These are phyloP conservation scores for Diaporthe nobilis DNA, from an alignment of 2,329 filamentous ascomycete species.

Conservation along the genomic window DNA sequence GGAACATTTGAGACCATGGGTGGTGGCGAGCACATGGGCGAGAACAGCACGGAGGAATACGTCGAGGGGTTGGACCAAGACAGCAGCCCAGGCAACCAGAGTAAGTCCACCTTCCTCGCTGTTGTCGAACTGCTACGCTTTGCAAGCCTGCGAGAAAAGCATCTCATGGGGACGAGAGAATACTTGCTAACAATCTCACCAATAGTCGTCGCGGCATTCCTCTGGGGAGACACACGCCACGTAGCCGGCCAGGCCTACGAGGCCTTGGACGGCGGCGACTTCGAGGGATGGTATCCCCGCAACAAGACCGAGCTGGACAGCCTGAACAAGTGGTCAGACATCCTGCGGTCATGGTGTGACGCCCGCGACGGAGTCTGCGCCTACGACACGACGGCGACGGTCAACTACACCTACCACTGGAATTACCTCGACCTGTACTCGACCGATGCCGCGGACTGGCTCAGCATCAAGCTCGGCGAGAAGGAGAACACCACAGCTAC, in stretches of 20 bases:
- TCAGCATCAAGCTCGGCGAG: conserved; percentile 30
- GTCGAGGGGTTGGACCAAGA: conserved; percentile 13
- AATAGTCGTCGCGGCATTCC: conserved; percentile 22
- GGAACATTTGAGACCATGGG: conserved; percentile 22
- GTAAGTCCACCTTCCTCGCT: not conserved
- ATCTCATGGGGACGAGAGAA: no score
- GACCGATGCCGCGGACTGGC: conserved; percentile 44
- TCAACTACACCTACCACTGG: conserved; percentile 47
- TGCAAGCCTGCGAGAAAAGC: not conserved
- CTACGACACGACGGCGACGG: conserved; percentile 47
- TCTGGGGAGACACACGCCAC: conserved; percentile 35
- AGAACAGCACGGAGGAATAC: conserved; percentile 22
- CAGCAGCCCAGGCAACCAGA: conserved; percentile 21
- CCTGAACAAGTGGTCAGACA: conserved; percentile 47
- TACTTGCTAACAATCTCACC: not conserved
- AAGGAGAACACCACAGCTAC: conserved; percentile 32
- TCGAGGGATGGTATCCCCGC: conserved; percentile 32
- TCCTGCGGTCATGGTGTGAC: conserved; percentile 53
- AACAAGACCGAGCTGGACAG: conserved; percentile 46
- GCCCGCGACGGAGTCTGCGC: conserved; percentile 57
- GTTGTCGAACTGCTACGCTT: no score
- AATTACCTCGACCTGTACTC: conserved; percentile 55
- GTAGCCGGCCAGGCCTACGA: conserved; percentile 31
- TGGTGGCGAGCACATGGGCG: conserved; percentile 21
- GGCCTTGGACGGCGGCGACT: conserved; percentile 11